Evolutionary conservation across 2,329 filamentous ascomycete species (phyloP), one percentile per base, ranked within the genome.

Genomic region (Penicillium digitatum): DNA sequence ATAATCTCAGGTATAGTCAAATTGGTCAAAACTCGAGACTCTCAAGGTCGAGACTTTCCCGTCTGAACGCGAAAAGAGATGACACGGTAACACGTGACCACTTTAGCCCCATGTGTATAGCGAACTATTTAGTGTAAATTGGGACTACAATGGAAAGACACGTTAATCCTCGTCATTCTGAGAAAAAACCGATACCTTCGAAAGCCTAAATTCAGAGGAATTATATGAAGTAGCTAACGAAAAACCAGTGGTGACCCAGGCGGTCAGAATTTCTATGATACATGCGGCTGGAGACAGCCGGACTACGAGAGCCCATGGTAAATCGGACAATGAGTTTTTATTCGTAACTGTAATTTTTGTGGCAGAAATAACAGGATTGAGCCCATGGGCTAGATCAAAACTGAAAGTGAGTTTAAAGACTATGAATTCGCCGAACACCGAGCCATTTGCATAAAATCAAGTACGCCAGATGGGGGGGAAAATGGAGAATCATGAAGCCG

Each of bases 391-490:
- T 11, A 26, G 16, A 31, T 34, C 14, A 43, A 50, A 26, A 20
- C 27, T 8, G 5, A 32, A 12, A 24, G 26, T 8, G 24, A 6
- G 10, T 22, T 39, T 31, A 11, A 43, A 18, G 9, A 40, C 12
- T 32, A 34, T 50, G 22, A 16, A 57, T 61, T 62, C 66, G 64
- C 65, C 63, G 58, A 67, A 72, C 69, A 66, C 69, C 69, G 56
- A 61, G 54, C 65, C 66, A 68, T 67, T 68, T 52, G 47, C 42
- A 52, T 56, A 46, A 56, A 51, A 46, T 35, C 6, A 22, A 24
- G 37, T 42, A 59, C 35, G 40, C 48, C 44, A 45, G 20, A 40
- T 46, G 14, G 37, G 10, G 14, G 37, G 10, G 47, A 54, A 49
- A 42, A 27, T 10, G 18, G 32, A 43, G 6, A 8, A 18, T n/a